Percentiles rank a stretch among this genome's conserved stretches.
Conservation (phyloP, 2,329 filamentous ascomycete genomes). For the Amylocarpus encephaloides region DNA sequence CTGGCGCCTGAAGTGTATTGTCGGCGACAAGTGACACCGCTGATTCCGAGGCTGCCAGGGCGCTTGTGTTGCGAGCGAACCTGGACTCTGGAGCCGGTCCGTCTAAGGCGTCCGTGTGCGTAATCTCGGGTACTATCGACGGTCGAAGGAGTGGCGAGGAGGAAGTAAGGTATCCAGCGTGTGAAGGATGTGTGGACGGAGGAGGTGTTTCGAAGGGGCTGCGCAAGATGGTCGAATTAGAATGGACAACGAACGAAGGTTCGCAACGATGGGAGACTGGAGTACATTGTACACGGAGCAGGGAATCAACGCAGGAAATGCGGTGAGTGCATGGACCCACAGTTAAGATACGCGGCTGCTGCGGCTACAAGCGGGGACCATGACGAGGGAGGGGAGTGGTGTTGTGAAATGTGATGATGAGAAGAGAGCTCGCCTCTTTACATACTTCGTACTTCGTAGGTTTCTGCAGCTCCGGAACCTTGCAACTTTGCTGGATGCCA, state of each 20-base stretch:
- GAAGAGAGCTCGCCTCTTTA: background rate
- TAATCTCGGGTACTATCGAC: conserved; percentile 40
- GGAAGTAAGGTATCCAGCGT: conserved; percentile 61
- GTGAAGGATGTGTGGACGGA: conserved; percentile 54
- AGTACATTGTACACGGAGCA: conserved; percentile 12
- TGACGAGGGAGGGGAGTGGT: background rate
- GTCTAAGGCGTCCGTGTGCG: conserved; percentile 28
- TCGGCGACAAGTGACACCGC: conserved; percentile 31
- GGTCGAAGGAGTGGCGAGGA: conserved; percentile 62
- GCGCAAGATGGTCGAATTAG: conserved; percentile 15
- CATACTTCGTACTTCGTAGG: too few relatives aligned
- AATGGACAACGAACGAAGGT: conserved; percentile 5
- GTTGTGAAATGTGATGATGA: background rate
- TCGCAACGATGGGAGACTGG: background rate
- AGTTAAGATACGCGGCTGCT: background rate
- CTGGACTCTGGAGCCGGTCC: conserved; percentile 36
- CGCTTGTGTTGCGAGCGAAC: conserved; percentile 26
- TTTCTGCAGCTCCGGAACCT: too few relatives aligned
- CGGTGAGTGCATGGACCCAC: background rate
- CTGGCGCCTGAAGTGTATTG: conserved; percentile 36
- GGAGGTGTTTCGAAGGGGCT: conserved; percentile 37
- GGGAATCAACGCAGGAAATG: conserved; percentile 3
- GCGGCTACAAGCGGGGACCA: background rate
- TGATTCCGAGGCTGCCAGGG: conserved; percentile 29
- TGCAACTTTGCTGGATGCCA: too few relatives aligned